Percentiles rank a stretch among this genome's conserved stretches.
Conservation (phyloP, 2,329 filamentous ascomycete genomes). For the Colletotrichum sp. region DNA sequence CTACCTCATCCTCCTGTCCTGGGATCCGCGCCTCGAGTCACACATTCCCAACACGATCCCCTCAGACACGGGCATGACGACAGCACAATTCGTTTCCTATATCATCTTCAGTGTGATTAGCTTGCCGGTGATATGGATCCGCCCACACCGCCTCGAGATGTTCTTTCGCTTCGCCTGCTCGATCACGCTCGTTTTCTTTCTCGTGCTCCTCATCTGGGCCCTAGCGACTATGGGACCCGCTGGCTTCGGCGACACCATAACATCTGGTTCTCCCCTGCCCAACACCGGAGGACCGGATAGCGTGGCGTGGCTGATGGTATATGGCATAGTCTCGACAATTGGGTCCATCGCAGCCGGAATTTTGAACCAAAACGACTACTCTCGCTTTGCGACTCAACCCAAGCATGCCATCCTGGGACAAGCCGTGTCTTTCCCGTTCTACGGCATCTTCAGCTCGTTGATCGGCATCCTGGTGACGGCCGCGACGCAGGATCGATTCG, state of each 20-base stretch:
- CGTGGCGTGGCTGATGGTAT: constrained; percentile 41
- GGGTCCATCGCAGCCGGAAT: constrained; percentile 43
- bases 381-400: constrained; percentile 36
- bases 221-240: constrained; percentile 44
- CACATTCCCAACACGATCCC: constrained; percentile 48
- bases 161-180: constrained; percentile 47
- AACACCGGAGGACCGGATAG: constrained; percentile 33
- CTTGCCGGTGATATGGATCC: constrained; percentile 48
- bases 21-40: constrained; percentile 46
- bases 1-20: constrained; percentile 50
- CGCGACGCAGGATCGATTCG: constrained; percentile 41
- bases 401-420: constrained; percentile 40
- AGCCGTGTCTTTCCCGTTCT: constrained; percentile 38
- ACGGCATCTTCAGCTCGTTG: constrained; percentile 38
- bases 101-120: constrained; percentile 49
- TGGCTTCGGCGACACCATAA: constrained; percentile 41
- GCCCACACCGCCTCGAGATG: constrained; percentile 45
- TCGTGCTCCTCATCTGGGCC: constrained; percentile 49
- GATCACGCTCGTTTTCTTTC: constrained; percentile 44
- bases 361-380: constrained; percentile 44
- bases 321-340: constrained; percentile 39
- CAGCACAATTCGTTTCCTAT: constrained; percentile 47
- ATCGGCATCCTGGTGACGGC: constrained; percentile 46
- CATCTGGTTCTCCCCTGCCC: constrained; percentile 25
- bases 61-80: constrained; percentile 45